Evolutionary conservation across 2,329 filamentous ascomycete genomes (phyloP).

Genomic region (Fusarium sp.): DNA sequence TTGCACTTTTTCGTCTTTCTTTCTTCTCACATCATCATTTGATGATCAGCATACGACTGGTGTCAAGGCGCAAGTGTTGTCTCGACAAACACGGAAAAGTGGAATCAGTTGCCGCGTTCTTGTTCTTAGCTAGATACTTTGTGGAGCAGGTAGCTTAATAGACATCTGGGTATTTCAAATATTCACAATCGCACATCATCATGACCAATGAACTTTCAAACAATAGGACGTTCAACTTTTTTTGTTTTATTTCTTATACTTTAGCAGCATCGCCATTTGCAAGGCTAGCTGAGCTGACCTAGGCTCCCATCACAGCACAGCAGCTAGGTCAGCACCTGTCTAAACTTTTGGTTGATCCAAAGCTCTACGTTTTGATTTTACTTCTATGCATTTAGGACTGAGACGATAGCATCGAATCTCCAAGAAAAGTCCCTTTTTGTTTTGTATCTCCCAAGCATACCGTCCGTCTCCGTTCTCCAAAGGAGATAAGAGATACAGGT

Average conservation of each 20-base stretch:
- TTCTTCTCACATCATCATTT: not conserved
- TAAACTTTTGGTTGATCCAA: slow-evolving; percentile 31
- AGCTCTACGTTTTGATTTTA: slow-evolving; percentile 39
- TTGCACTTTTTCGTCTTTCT: not conserved
- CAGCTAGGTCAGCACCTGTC: slow-evolving; percentile 32
- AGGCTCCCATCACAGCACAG: slow-evolving; percentile 14
- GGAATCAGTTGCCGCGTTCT: not conserved
- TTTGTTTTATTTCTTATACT: slow-evolving; percentile 19
- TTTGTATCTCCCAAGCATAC: slow-evolving; percentile 26
- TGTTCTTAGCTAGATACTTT: not conserved
- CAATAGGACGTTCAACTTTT: slow-evolving; percentile 13
- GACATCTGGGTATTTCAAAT: not conserved
- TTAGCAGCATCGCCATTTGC: slow-evolving; percentile 32
- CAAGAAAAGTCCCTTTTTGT: slow-evolving; percentile 25
- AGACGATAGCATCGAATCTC: slow-evolving; percentile 21
- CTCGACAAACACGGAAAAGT: not conserved
- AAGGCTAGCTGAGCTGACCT: slow-evolving; percentile 29
- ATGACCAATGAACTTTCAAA: not conserved
- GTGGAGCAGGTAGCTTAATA: not conserved
- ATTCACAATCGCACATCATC: not conserved
- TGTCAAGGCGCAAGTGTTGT: not conserved
- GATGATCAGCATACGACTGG: not conserved
- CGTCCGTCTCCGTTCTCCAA: slow-evolving; percentile 17
- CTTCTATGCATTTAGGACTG: slow-evolving; percentile 27
- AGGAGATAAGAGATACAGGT: slow-evolving; percentile 11